Evolutionary conservation across 2,329 filamentous ascomycete genomes (phyloP), one percentile per base, ranked within the genome.

Genomic region (Bimuria novae-zelandiae): DNA sequence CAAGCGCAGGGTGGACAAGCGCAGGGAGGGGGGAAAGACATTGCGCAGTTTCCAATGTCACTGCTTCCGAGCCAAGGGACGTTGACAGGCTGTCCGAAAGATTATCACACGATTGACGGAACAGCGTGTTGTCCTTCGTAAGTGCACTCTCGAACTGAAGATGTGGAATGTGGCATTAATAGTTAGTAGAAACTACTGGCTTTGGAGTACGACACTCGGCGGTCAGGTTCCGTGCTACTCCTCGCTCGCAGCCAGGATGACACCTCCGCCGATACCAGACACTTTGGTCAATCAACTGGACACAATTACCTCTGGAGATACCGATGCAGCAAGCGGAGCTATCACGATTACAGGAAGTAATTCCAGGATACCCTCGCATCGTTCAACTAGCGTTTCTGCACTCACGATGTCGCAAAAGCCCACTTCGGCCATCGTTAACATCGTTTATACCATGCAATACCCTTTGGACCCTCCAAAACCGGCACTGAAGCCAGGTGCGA

Each of bases 161-260:
- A 25, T 8, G 1, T 11, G 17, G 7, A n/a, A 2, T 12, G 25
- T 16, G 23, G n/a, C 23, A 35, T 40, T 47, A 16, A 50, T 29
- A 7, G 8, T 4, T 5, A 27, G 14, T 11, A 64, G 61, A 25
- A 53, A 55, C 19, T 64, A 62, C 32, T 56, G 54, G 52, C 56
- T 56, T 6, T 64, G 61, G 61, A 62, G 47, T 45, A 57, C 57
- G 6, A 39, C 58, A 4, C 41, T 72, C 22, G 68, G 62, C 27
- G 63, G 62, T n/a, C 61, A 63, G 56, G 64, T 60, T 5, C 67
- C 66, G 16, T 72, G 69, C 58, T 67, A 67, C 32, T 58, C 55
- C 1, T 58, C 52, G 7, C 52, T 58, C 12, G 22, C 27, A 16
- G 25, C 43, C 16, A 54, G 45, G 10, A 43, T 58, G 19, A 45